Evolutionary conservation across 1,284 basidiomycete species (phyloP).

Genomic region (Wallemia hederae): DNA sequence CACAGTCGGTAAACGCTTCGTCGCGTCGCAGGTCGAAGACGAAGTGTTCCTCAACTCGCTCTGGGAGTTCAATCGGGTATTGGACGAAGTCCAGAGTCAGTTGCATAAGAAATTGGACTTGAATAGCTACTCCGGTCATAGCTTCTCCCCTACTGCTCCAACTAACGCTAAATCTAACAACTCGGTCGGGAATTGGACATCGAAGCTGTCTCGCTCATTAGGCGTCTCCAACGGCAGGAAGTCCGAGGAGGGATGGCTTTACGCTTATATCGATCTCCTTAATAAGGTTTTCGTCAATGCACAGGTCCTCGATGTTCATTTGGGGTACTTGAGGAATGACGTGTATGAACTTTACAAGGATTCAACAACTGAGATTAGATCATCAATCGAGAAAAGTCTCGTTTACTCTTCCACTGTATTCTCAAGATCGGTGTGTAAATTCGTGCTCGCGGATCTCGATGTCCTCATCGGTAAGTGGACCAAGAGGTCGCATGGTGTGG

Average conservation of each 20-base stretch:
- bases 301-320: constrained; percentile 2
- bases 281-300: background rate
- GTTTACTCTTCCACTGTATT: constrained; percentile 7
- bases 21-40: background rate
- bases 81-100: constrained; percentile 9
- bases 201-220: background rate
- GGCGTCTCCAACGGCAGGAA: background rate
- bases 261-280: background rate
- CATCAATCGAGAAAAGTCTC: constrained; percentile 6
- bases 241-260: background rate
- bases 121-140: background rate
- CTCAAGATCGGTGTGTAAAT: constrained; percentile 8
- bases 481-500: background rate
- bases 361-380: constrained; percentile 2
- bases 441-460: constrained; percentile 10
- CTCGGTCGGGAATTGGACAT: background rate
- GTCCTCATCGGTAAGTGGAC: constrained; percentile 12
- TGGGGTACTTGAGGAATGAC: constrained; percentile 1
- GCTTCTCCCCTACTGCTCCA: background rate
- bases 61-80: constrained; percentile 10
- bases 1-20: constrained; percentile 3
- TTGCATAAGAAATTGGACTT: constrained; percentile 10
- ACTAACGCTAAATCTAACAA: background rate
- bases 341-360: background rate
- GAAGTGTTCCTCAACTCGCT: constrained; percentile 8